Evolutionary conservation across 164 flowering plant genomes (phyloP), one percentile per base, ranked within the genome.

Genomic region (Tinospora cordifolia): DNA sequence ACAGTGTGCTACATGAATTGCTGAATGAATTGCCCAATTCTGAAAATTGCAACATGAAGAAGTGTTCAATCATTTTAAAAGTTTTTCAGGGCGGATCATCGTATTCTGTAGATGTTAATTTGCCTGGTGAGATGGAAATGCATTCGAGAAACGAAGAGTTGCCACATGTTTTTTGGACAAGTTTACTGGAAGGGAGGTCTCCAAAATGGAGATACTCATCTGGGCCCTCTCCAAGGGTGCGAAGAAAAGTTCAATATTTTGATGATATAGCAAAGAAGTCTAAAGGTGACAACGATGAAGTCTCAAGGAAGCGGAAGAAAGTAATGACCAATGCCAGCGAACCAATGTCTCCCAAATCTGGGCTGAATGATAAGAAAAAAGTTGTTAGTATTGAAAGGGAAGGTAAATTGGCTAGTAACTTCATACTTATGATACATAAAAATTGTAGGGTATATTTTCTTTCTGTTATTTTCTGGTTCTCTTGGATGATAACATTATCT

Each of bases 91-190:
- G 46, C 74, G 87, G 75, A 26, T 79, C 79, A 74, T 19, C 63
- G 27, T 90, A 85, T 75, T 21, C 69, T 63, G 71, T 69, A 19
- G 64, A 72, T 67, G 67, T 65, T 62, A 69, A 78, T 19, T 74
- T 90, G 74, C 76, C 68, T 74, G 91, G 91, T 68, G 96, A 90
- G 86, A 38, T 10, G 75, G 74, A 83, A 69, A 69, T 69, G 76
- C 75, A 73, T 59, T 65, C 67, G 27, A 69, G 15, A 1, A 82
- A 75, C 69, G 88, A 81, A 69, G 85, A 78, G 19, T 68, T 38
- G 38, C 87, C 93, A 15, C 86, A 81, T 69, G 65, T 80, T 13
- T 90, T 90, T 72, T 94, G 99, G 99, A 73, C 72, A 62, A 84
- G 84, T 44, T 72, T 92, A 67, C 78, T 94, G 51, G 84, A 84